Evolutionary conservation across 805 yeast genomes (phyloP).

Genomic region (Saturnispora halmiae): DNA sequence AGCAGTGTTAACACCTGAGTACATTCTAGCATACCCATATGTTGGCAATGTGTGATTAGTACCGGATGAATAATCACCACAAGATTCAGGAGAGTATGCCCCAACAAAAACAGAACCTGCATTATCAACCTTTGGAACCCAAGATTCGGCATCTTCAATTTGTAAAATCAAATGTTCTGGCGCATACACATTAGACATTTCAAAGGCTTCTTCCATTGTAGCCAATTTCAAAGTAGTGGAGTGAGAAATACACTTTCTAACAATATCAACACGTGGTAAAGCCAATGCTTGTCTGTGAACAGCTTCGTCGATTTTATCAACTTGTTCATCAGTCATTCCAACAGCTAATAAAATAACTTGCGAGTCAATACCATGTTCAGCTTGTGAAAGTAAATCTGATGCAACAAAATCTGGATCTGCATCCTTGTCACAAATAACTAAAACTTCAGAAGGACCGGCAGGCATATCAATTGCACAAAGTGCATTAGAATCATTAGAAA

Average conservation of each 20-base stretch:
- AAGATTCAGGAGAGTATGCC: slow-evolving; percentile 90
- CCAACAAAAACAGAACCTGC: slow-evolving; percentile 98
- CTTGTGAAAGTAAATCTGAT: slow-evolving; percentile 92
- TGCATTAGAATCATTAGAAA: slow-evolving; percentile 91
- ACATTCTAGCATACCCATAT: slow-evolving; percentile 95
- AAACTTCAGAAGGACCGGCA: slow-evolving; percentile 97
- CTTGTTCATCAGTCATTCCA: slow-evolving; percentile 48
- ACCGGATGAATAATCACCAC: slow-evolving; percentile 97
- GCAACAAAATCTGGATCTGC: slow-evolving; percentile 97
- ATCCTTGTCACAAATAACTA: slow-evolving; percentile 81
- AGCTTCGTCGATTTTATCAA: slow-evolving; percentile 68
- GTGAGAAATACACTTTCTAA: slow-evolving; percentile 85
- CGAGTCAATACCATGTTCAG: slow-evolving; percentile 98
- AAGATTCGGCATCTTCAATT: slow-evolving; percentile 65
- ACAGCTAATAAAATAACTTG: slow-evolving; percentile 91
- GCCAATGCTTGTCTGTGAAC: slow-evolving; percentile 73
- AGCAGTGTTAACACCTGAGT: slow-evolving; percentile 93
- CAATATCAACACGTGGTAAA: slow-evolving; percentile 88
- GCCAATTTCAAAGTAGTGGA: slow-evolving; percentile 71
- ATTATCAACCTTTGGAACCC: slow-evolving; percentile 67
- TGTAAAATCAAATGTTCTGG: slow-evolving; percentile 97
- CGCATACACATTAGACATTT: slow-evolving; percentile 84
- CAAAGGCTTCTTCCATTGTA: slow-evolving; percentile 69
- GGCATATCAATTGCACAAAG: slow-evolving; percentile 98
- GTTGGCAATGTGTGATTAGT: slow-evolving; percentile 98